Conservation (phyloP, 805 yeast species). For the Saccharomycopsis schoenii region DNA sequence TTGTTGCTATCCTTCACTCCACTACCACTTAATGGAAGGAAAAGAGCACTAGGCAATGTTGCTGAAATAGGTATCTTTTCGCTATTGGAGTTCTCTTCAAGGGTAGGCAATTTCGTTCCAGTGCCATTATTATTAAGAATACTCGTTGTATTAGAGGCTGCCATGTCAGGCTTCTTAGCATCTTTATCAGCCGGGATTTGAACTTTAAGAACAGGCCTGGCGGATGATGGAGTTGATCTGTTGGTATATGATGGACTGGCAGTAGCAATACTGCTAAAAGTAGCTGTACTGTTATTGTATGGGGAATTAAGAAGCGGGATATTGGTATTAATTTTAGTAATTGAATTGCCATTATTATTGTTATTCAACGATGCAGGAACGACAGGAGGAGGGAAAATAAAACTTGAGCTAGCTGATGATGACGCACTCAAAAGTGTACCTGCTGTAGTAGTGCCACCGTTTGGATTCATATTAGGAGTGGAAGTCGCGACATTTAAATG, state of each 20-base stretch:
- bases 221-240: conserved; percentile 19
- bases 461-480: not conserved
- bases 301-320: not conserved
- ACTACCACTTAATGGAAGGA: conserved; percentile 22
- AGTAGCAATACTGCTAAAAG: not conserved
- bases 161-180: not conserved
- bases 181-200: conserved; percentile 47
- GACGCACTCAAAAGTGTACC: conserved; percentile 1
- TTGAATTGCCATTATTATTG: not conserved
- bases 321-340: not conserved
- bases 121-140: not conserved
- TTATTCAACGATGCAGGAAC: not conserved
- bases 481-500: not conserved
- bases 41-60: conserved; percentile 23
- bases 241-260: conserved; percentile 16
- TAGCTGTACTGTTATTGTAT: not conserved
- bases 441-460: not conserved
- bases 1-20: conserved; percentile 18
- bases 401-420: conserved; percentile 2
- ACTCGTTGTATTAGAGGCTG: not conserved
- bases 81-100: not conserved
- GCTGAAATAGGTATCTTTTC: conserved; percentile 25
- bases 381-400: conserved; percentile 15
- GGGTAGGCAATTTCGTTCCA: conserved; percentile 19
- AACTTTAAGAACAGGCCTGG: conserved; percentile 52